Percentiles rank a stretch among this genome's conserved stretches.
These are phyloP conservation scores for Trypanosomatidae sp. DNA, from an alignment of 208 protist genomes.

Conservation along the genomic window DNA sequence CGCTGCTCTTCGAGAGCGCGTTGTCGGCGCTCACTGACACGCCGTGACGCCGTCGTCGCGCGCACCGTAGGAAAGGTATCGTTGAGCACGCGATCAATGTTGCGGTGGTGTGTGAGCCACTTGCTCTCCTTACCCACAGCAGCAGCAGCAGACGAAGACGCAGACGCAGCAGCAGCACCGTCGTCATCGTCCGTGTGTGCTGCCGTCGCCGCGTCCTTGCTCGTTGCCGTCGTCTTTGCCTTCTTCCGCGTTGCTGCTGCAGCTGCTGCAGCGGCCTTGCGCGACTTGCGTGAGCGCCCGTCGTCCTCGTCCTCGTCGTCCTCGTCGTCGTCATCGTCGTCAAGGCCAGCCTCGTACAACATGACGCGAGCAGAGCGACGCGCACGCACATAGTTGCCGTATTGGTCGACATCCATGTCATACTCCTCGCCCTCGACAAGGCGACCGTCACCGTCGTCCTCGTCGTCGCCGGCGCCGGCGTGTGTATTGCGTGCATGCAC, in stretches of 20 bases:
- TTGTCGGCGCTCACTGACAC: slow-evolving; percentile 12
- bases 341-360: slow-evolving; percentile 57
- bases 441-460: slow-evolving; percentile 5
- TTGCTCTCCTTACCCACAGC: slow-evolving; percentile 30
- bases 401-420: slow-evolving; percentile 80
- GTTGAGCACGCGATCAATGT: slow-evolving; percentile 72
- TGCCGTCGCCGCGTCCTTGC: slow-evolving; percentile 13
- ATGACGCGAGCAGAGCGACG: slow-evolving; percentile 55
- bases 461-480: slow-evolving; percentile 4
- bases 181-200: slow-evolving; percentile 19
- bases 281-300: slow-evolving; percentile 8
- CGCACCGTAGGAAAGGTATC: slow-evolving; percentile 59
- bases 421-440: slow-evolving; percentile 56
- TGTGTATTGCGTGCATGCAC: too few species aligned
- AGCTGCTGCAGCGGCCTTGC: not conserved
- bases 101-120: slow-evolving; percentile 73
- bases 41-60: not conserved
- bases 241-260: not conserved
- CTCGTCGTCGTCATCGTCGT: slow-evolving; percentile 20
- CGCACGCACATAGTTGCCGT: slow-evolving; percentile 71
- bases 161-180: not conserved
- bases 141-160: too few species aligned
- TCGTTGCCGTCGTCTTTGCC: slow-evolving; percentile 19
- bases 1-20: slow-evolving; percentile 64
- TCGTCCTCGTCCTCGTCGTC: slow-evolving; percentile 14